Evolutionary conservation across 1,284 basidiomycete genomes (phyloP).

Genomic region (Rhodotorula sp.): DNA sequence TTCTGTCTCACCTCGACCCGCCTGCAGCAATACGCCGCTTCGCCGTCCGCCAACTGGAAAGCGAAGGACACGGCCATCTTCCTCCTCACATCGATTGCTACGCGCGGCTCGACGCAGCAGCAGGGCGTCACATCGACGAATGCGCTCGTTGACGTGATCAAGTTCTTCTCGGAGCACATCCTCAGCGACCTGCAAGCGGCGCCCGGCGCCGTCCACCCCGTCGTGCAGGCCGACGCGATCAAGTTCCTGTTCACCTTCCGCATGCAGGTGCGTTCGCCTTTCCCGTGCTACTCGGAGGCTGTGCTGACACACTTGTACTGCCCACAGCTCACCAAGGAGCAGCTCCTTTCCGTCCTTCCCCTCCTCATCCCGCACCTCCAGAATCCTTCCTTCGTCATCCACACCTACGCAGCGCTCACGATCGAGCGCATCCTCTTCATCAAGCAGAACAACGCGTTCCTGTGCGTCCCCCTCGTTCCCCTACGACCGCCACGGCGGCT

Average conservation of each 20-base stretch:
- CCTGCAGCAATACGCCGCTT: constrained; percentile 56
- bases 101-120: constrained; percentile 76
- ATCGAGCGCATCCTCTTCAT: constrained; percentile 68
- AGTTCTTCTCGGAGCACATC: constrained; percentile 92
- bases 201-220: constrained; percentile 72
- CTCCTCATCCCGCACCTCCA: constrained; percentile 79
- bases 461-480: constrained; percentile 57
- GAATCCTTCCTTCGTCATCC: constrained; percentile 52
- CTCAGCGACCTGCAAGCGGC: constrained; percentile 80
- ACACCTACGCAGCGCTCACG: constrained; percentile 55
- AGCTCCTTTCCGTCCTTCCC: constrained; percentile 87
- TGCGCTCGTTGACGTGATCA: constrained; percentile 85
- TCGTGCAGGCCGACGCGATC: constrained; percentile 94
- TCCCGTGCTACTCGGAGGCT: not conserved
- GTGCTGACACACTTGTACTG: not conserved
- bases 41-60: constrained; percentile 78
- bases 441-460: constrained; percentile 68
- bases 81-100: constrained; percentile 86
- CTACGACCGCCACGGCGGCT: not conserved
- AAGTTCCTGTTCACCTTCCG: constrained; percentile 92
- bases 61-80: constrained; percentile 96
- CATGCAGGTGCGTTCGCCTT: constrained; percentile 70
- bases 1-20: no score
- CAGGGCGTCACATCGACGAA: constrained; percentile 94
- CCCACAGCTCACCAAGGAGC: constrained; percentile 82